A percentile compares a stretch with the other conserved stretches of the same genome.
Evolutionary conservation across 371 early-diverging fungal species (phyloP).

Genomic region (Haplosporangium sp.): DNA sequence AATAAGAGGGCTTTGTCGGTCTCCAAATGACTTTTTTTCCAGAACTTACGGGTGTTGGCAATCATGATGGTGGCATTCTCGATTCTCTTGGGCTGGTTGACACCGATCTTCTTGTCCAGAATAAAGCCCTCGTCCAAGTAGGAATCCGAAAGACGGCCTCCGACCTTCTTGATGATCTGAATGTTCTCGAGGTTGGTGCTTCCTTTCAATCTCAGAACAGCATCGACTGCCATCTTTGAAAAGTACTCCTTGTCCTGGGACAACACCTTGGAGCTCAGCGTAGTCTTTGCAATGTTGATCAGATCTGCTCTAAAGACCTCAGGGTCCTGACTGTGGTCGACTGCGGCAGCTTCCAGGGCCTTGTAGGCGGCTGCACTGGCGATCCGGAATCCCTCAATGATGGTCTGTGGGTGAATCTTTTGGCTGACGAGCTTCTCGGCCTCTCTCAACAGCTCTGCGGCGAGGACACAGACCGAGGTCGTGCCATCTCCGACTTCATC

Average conservation of each 20-base stretch:
- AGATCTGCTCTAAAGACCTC: conserved; percentile 87
- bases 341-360: conserved; percentile 86
- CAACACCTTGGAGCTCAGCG: conserved; percentile 98
- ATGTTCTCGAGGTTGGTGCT: conserved; percentile 98
- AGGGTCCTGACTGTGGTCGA: conserved; percentile 77
- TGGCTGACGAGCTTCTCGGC: conserved; percentile 94
- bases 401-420: conserved; percentile 98
- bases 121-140: conserved; percentile 99
- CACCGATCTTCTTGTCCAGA: conserved; percentile 98
- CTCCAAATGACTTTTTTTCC: not conserved
- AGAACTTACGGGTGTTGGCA: conserved; percentile 93
- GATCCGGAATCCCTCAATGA: conserved; percentile 97
- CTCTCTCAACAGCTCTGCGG: conserved; percentile 97
- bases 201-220: conserved; percentile 95
- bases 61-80: conserved; percentile 97
- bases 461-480: conserved; percentile 99
- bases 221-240: conserved; percentile 96
- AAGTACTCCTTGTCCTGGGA: conserved; percentile 98
- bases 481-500: conserved; percentile 99
- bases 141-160: conserved; percentile 97
- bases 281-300: conserved; percentile 98
- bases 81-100: conserved; percentile 96
- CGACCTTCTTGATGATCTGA: conserved; percentile 99
- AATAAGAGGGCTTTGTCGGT: not conserved
- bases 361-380: conserved; percentile 91